Conservation (phyloP, 1,139 yeast species). For the Magnusiomyces paraingens region DNA sequence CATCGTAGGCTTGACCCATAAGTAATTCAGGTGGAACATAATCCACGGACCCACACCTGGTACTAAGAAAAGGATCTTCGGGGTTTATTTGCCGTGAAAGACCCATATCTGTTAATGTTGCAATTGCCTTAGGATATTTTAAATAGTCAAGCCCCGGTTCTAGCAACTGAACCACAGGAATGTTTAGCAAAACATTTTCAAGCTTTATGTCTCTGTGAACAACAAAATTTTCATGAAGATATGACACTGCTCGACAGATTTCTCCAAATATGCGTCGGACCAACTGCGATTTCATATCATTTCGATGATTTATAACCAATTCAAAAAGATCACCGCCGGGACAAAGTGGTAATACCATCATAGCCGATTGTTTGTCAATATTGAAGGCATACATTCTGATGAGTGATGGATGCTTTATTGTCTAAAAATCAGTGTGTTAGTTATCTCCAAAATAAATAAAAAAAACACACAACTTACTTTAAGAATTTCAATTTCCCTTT, state of each 20-base stretch:
- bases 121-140: conserved; percentile 36
- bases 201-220: conserved; percentile 86
- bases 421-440: conserved; percentile 24
- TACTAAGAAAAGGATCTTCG: conserved; percentile 56
- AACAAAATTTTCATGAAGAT: conserved; percentile 58
- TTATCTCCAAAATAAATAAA: conserved; percentile 34
- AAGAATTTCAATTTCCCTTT: conserved; percentile 69
- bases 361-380: conserved; percentile 30
- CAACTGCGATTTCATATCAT: conserved; percentile 17
- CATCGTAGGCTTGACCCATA: conserved; percentile 87
- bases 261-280: conserved; percentile 64
- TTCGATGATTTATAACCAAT: conserved; percentile 44
- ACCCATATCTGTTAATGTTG: conserved; percentile 82
- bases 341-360: conserved; percentile 68
- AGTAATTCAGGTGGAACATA: conserved; percentile 90
- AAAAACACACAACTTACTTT: conserved; percentile 21
- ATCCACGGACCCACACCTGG: conserved; percentile 94
- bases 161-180: conserved; percentile 1
- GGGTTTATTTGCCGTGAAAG: conserved; percentile 62
- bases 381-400: conserved; percentile 36
- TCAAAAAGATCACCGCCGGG: conserved; percentile 79
- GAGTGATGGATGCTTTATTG: conserved; percentile 39
- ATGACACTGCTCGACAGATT: conserved; percentile 59
- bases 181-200: conserved; percentile 40
- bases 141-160: background rate